Evolutionary conservation across 768 basidiomycete species (phyloP), one percentile per base, ranked within the genome.

Genomic region (Mycena latifolia): DNA sequence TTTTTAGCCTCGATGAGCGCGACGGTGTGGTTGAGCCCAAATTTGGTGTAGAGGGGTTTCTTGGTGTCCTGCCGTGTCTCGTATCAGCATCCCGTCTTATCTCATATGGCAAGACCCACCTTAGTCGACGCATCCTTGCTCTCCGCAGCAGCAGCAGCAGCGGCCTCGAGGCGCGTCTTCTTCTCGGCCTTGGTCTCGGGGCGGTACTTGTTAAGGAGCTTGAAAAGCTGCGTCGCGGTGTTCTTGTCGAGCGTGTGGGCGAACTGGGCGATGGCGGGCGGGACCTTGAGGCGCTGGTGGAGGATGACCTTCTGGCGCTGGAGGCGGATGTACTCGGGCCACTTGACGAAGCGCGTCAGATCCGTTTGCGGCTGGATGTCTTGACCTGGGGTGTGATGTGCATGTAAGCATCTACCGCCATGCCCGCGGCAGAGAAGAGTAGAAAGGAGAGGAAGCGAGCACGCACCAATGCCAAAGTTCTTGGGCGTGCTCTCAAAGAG

Each of bases 241-340:
- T 98, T 99, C 89, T 98, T 98, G 89, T 99, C 97, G 76, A 99
- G 86, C 47, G 96, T 96, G 84, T 93, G 88, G 22, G 91, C 89
- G 87, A 99, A 98, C 79, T 99, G 97, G 52, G 96, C 94, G 74
- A 99, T 96, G 72, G 97, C 94, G 39, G 97, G 97, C 71, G 97
- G 97, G 28, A 98, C 96, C 88, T 99, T 99, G 73, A 99, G 86
- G 75, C 97, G 94, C 83, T 98, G 95, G 88, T 93, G 85, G 66
- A 99, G 91, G 82, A 99, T 97, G 75, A 98, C 95, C 85, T 98
- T 98, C 82, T 98, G 96, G 77, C 97, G 91, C 77, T 99, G 97
- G 48, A 99, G 92, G 76, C 96, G 94, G 73, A 99, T 89, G 77
- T 99, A 99, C 84, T 96, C 95, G 72, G 97, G 97, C 97, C 97